A percentile compares a stretch with the other conserved stretches of the same genome.
phyloP scores from a whole-genome alignment of 2,329 filamentous ascomycete genomes.

The Sarocladium kiliense region DNA sequence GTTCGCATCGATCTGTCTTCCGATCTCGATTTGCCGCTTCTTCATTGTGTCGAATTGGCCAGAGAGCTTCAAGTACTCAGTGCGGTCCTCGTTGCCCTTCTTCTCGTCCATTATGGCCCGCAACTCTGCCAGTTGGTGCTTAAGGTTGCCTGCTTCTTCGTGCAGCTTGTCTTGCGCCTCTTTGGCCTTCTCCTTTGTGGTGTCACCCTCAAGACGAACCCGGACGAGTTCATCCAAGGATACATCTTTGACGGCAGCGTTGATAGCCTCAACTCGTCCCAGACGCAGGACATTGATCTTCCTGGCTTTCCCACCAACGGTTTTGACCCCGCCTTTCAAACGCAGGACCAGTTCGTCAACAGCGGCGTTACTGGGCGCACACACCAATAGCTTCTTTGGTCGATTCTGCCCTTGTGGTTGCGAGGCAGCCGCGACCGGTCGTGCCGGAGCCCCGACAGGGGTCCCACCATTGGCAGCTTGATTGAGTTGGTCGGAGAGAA shows the following conservation, averaged over 20 bases:
- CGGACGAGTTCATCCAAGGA: conserved; percentile 90
- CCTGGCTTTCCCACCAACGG: conserved; percentile 63
- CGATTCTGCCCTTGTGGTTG: conserved; percentile 12
- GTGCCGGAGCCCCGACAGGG: conserved; percentile 24
- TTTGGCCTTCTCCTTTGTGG: conserved; percentile 51
- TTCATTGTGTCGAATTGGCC: conserved; percentile 75
- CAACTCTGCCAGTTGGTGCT: conserved; percentile 67
- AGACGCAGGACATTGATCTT: conserved; percentile 85
- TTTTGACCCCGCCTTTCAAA: conserved; percentile 82
- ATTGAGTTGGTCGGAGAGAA: conserved; percentile 40
- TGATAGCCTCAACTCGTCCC: conserved; percentile 89
- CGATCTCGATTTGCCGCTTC: conserved; percentile 66
- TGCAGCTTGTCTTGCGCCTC: conserved; percentile 55
- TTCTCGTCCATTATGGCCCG: conserved; percentile 66
- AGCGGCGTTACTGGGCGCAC: conserved; percentile 96
- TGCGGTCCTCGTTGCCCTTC: conserved; percentile 47
- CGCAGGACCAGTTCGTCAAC: conserved; percentile 94
- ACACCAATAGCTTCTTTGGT: conserved; percentile 86
- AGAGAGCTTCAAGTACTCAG: conserved; percentile 52
- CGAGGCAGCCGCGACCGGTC: conserved; percentile 20
- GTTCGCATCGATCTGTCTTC: conserved; percentile 77
- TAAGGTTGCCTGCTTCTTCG: conserved; percentile 64
- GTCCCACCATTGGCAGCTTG: conserved; percentile 24
- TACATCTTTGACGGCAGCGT: conserved; percentile 80
- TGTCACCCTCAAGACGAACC: conserved; percentile 58